A percentile compares a stretch with the other conserved stretches of the same genome.
Evolutionary conservation across 441 rosid species (phyloP).

Genomic region (Melastoma candidum): DNA sequence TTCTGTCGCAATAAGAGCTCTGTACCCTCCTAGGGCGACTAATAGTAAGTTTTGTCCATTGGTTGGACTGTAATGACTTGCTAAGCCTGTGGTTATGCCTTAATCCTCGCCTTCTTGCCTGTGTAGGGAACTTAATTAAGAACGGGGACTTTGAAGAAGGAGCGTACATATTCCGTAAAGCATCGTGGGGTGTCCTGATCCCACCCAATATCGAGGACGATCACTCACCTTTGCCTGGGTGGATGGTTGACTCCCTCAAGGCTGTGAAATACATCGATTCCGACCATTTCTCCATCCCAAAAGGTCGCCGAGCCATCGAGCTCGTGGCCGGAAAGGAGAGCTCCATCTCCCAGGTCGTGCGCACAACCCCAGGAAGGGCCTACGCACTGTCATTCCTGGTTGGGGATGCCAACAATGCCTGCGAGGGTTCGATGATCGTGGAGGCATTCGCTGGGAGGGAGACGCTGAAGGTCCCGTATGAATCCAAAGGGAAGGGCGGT

Average conservation of each 20-base stretch:
- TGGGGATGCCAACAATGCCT: constrained; percentile 12
- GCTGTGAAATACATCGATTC: constrained; percentile 75
- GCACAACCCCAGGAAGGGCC: constrained; percentile 1
- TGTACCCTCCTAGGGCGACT: constrained; percentile 60
- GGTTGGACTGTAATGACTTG: too few species aligned
- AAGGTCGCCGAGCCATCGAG: too few species aligned
- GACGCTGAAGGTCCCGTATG: constrained; percentile 13
- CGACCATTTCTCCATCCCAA: too few species aligned
- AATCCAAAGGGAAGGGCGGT: constrained; percentile 14
- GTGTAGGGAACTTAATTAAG: constrained; percentile 54
- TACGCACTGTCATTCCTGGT: constrained; percentile 6
- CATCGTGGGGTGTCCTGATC: constrained; percentile 63
- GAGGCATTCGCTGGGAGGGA: constrained; percentile 16
- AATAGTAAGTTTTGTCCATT: constrained; percentile 35
- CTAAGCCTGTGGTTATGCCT: too few species aligned
- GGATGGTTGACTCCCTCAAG: constrained; percentile 86
- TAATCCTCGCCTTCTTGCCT: too few species aligned
- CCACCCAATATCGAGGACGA: constrained; percentile 87
- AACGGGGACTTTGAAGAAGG: constrained; percentile 85
- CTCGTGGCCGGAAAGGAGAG: too few species aligned
- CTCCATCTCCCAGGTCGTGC: too few species aligned
- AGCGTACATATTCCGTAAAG: constrained; percentile 62
- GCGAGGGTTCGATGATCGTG: constrained; percentile 12
- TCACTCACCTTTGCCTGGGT: constrained; percentile 77
- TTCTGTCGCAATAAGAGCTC: constrained; percentile 55